Evolutionary conservation across 495 filamentous ascomycete genomes (phyloP), one percentile per base, ranked within the genome.

Genomic region (Penicillium riverlandense): DNA sequence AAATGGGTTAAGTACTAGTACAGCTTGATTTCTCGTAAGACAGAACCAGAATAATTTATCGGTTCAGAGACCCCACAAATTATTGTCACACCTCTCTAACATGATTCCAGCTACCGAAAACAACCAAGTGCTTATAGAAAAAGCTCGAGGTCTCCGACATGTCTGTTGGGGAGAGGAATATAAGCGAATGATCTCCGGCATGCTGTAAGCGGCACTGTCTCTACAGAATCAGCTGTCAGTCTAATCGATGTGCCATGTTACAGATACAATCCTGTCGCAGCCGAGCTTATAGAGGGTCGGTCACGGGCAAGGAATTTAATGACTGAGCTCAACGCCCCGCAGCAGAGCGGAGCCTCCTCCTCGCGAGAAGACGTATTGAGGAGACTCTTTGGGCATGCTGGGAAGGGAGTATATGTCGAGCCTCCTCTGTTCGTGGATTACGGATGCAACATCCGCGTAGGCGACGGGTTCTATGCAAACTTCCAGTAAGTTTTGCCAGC

Each of bases 381-480:
- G 9, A 22, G 32, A n/a, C 45, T 43, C 29, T 38, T 43, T 28
- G 35, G 40, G 16, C 40, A 8, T 14, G 16, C 41, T 11, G 40
- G 40, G 27, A 15, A 33, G 16, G 16, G 12, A 12, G 27, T 43
- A 8, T 43, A 43, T 11, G 35, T 48, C 29, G 35, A 48, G 6
- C 45, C 45, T 43, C 45, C 15, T 16, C 4, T 16, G 4, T 16
- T 16, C 15, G 15, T 16, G 15, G 15, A 16, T 16, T 16, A 16
- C 15, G 15, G 15, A 16, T 16, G 15, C 15, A 16, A 16, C 15
- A 16, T 16, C 40, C 47, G 43, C 4, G 41, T 74, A 1, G 71
- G 70, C 4, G 44, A 63, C 6, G 34, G 54, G 2, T 70, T 71
- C 46, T 74, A 71, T 31, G 62, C 62, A n/a, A 73, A 73, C 46